These are phyloP conservation scores for Mortierella claussenii DNA, from an alignment of 192 early-diverging fungal genomes.

Conservation along the genomic window DNA sequence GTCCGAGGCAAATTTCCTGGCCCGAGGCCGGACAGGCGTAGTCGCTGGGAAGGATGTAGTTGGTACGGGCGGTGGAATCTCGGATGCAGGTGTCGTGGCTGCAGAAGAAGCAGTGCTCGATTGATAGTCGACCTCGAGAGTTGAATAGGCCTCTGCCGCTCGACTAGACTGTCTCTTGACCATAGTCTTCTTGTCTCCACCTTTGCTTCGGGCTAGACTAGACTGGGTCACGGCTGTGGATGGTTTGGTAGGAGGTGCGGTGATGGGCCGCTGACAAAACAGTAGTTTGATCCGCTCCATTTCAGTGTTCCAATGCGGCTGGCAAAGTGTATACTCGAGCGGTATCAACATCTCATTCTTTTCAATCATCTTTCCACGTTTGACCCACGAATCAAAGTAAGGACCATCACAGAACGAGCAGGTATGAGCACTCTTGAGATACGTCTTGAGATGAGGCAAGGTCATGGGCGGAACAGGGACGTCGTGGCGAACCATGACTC, in stretches of 20 bases:
- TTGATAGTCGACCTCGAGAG: background rate
- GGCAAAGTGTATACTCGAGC: slow-evolving; percentile 78
- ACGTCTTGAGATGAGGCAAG: slow-evolving; percentile 68
- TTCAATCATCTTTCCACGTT: slow-evolving; percentile 71
- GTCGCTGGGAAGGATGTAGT: background rate
- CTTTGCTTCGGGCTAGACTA: background rate
- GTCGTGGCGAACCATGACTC: slow-evolving; percentile 75
- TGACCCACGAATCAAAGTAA: slow-evolving; percentile 72
- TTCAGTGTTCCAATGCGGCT: slow-evolving; percentile 82
- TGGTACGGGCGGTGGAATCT: background rate
- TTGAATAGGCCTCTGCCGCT: background rate
- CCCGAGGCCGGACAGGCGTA: background rate
- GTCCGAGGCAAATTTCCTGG: slow-evolving; percentile 6
- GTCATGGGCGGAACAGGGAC: slow-evolving; percentile 63
- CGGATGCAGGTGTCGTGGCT: background rate
- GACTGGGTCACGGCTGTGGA: background rate
- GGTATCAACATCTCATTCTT: slow-evolving; percentile 65
- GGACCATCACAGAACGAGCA: slow-evolving; percentile 87
- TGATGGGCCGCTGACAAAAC: slow-evolving; percentile 71
- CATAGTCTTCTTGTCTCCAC: background rate
- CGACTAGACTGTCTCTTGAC: background rate
- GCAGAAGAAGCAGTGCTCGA: background rate
- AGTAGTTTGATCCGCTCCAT: slow-evolving; percentile 69
- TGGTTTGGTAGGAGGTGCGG: slow-evolving; percentile 56
- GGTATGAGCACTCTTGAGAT: slow-evolving; percentile 64